phyloP scores from a whole-genome alignment of 768 basidiomycete species.

The Suillus occidentalis region DNA sequence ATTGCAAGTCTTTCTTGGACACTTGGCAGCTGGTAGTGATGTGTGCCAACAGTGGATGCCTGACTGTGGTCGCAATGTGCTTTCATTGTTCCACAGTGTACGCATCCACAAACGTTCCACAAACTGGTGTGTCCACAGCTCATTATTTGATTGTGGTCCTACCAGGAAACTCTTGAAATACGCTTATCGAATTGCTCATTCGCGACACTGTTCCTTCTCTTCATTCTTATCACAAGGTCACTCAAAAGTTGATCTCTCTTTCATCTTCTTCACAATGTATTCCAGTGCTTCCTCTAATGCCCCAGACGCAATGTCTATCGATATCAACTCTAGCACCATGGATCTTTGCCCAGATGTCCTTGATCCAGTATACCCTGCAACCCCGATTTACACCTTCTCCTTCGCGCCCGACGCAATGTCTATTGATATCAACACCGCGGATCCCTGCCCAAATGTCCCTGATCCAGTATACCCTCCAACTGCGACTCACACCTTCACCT shows the following conservation, averaged over 20 bases:
- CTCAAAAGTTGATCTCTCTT: conserved; percentile 8
- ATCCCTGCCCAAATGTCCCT: no score
- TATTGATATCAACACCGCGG: no score
- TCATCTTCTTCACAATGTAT: neutral
- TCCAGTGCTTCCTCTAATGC: neutral
- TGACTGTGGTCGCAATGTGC: neutral
- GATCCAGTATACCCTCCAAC: no score
- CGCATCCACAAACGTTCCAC: neutral
- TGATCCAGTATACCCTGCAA: no score
- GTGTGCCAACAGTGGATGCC: neutral
- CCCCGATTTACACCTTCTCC: no score
- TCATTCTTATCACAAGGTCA: neutral
- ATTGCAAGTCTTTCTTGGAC: neutral
- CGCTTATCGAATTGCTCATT: neutral
- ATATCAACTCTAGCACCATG: neutral
- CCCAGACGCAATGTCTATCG: neutral
- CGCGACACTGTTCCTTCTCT: no score
- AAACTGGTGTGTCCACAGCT: conserved; percentile 12
- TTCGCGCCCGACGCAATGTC: no score
- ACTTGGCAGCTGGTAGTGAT: neutral
- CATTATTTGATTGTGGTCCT: neutral
- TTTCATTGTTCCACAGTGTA: neutral
- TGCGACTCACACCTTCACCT: no score
- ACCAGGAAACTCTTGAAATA: neutral
- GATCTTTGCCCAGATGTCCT: neutral